These are phyloP conservation scores for Huntiella bhutanensis DNA, from an alignment of 2,329 filamentous ascomycete genomes.

Conservation along the genomic window DNA sequence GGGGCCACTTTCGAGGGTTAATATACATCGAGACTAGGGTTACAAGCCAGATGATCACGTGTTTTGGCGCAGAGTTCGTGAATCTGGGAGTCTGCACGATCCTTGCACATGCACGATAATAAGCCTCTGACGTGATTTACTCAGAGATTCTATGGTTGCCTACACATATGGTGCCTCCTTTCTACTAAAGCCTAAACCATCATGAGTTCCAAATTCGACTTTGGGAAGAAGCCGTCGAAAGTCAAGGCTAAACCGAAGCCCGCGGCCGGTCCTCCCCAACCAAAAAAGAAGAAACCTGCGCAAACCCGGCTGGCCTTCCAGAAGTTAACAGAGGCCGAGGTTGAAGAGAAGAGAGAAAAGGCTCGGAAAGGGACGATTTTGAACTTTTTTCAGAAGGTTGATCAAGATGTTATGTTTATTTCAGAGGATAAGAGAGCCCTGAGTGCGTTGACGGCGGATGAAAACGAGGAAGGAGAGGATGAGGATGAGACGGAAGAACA, in stretches of 20 bases:
- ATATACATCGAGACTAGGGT: neutral
- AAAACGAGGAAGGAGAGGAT: constrained; percentile 1
- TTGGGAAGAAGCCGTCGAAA: constrained; percentile 3
- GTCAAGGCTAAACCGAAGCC: no score
- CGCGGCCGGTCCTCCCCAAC: no score
- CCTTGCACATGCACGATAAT: neutral
- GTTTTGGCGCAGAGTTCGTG: neutral
- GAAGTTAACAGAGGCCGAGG: constrained; percentile 10
- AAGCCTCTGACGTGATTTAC: neutral
- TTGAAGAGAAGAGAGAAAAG: constrained; percentile 14
- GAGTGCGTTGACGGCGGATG: constrained; percentile 18
- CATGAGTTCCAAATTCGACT: constrained; percentile 8
- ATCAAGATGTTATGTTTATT: constrained; percentile 16
- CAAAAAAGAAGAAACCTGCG: constrained; percentile 9
- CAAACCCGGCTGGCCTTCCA: constrained; percentile 9
- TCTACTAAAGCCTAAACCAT: neutral
- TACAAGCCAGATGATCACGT: neutral
- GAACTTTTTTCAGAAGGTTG: constrained; percentile 56
- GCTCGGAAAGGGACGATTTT: constrained; percentile 39
- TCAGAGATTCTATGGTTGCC: neutral
- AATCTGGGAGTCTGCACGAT: neutral
- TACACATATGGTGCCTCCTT: neutral
- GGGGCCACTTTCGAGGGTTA: constrained; percentile 7
- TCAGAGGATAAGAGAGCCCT: constrained; percentile 12
- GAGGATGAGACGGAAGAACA: neutral